Percentiles rank a stretch among this genome's conserved stretches.
phyloP scores from a whole-genome alignment of 2,329 filamentous ascomycete species.

The Trichothecium sympodiale region DNA sequence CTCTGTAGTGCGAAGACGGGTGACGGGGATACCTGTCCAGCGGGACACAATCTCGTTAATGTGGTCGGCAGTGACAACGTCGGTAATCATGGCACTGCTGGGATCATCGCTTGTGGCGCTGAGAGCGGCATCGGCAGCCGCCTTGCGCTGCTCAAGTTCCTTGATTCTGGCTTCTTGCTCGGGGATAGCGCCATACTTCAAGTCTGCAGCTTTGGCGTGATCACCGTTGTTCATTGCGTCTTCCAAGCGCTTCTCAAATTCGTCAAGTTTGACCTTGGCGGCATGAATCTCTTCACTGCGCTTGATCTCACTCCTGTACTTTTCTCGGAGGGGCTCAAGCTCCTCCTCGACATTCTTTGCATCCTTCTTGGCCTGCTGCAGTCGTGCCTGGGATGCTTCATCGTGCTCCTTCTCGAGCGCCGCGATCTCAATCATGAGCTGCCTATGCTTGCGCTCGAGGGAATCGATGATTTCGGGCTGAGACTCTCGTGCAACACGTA shows the following conservation, averaged over 20 bases:
- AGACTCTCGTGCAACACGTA: constrained; percentile 88
- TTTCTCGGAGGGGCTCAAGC: constrained; percentile 79
- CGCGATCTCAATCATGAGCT: constrained; percentile 95
- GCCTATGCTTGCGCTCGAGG: constrained; percentile 77
- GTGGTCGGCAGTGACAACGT: constrained; percentile 90
- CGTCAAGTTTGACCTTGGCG: constrained; percentile 88
- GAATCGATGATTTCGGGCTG: constrained; percentile 94
- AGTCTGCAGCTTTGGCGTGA: constrained; percentile 77
- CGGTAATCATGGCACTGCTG: constrained; percentile 69
- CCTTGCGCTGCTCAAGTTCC: constrained; percentile 70
- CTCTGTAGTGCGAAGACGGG: constrained; percentile 83
- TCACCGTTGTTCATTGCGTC: constrained; percentile 85
- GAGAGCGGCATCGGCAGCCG: constrained; percentile 62
- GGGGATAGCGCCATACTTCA: constrained; percentile 95
- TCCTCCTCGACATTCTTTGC: constrained; percentile 93
- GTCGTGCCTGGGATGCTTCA: constrained; percentile 74
- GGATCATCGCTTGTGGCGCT: constrained; percentile 43
- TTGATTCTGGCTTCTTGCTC: constrained; percentile 77
- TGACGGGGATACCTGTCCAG: constrained; percentile 98
- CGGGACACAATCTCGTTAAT: constrained; percentile 97
- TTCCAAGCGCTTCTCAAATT: constrained; percentile 81
- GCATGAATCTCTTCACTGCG: constrained; percentile 88
- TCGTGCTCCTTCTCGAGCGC: constrained; percentile 90
- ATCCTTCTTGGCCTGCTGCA: constrained; percentile 76
- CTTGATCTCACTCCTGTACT: constrained; percentile 89